Evolutionary conservation across 2,329 filamentous ascomycete species (phyloP).

Genomic region (Cryphonectria radicalis): DNA sequence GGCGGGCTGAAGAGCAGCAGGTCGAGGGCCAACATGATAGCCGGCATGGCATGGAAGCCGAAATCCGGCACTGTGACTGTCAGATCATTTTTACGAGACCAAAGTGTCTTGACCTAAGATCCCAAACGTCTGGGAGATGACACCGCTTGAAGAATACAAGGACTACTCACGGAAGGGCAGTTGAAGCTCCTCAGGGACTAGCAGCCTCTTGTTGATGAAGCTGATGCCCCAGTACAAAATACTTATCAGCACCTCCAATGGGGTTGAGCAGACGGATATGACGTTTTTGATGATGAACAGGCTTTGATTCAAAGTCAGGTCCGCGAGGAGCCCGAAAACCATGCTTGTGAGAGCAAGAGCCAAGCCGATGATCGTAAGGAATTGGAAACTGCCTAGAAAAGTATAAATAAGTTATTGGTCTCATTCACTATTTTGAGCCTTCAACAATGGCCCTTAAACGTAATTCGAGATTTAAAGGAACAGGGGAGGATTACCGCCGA

Average conservation of each 20-base stretch:
- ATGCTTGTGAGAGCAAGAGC: slow-evolving; percentile 65
- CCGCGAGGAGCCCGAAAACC: slow-evolving; percentile 63
- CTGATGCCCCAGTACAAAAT: slow-evolving; percentile 74
- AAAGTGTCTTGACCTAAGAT: not conserved
- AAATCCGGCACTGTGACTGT: slow-evolving; percentile 54
- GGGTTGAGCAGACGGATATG: slow-evolving; percentile 67
- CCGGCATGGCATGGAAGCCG: slow-evolving; percentile 66
- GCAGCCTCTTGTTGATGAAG: slow-evolving; percentile 56
- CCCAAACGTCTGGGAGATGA: not conserved
- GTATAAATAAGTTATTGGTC: not conserved
- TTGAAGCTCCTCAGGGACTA: slow-evolving; percentile 59
- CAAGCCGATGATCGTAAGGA: slow-evolving; percentile 75
- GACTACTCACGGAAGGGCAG: slow-evolving; percentile 47
- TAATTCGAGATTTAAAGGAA: no score
- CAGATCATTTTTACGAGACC: not conserved
- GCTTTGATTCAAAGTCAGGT: slow-evolving; percentile 60
- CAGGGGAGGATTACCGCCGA: slow-evolving; percentile 58
- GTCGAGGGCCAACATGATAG: slow-evolving; percentile 67
- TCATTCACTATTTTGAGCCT: not conserved
- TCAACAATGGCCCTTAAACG: not conserved
- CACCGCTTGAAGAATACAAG: not conserved
- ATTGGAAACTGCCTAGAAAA: slow-evolving; percentile 54
- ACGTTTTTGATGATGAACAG: slow-evolving; percentile 71
- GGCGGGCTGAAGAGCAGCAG: slow-evolving; percentile 72
- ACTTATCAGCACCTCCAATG: slow-evolving; percentile 72